Evolutionary conservation across 192 early-diverging fungal species (phyloP), one percentile per base, ranked within the genome.

Genomic region (Coemansia aciculifera): DNA sequence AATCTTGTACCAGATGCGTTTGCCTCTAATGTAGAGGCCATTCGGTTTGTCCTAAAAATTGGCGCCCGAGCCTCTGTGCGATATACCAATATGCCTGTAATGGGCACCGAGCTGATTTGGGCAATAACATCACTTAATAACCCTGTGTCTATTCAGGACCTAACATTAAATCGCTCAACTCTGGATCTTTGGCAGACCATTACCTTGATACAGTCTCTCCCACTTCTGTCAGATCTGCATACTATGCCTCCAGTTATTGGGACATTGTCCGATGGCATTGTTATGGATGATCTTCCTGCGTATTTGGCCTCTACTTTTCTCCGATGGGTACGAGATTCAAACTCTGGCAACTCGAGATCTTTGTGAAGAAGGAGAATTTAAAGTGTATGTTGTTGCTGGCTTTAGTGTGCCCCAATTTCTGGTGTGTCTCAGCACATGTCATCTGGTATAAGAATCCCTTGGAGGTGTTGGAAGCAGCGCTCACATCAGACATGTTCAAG

Each of bases 261-360:
- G 42, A 12, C 42, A 4, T 29, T 56, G 8, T 10, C 52, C 19
- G 8, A 23, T 32, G 52, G 27, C 52, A 21, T 27, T 15, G 29
- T 10, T 11, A 1, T 11, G 19, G 46, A 48, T 6, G 10, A 31
- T 5, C 24, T 56, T 12, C 29, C 27, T 2, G 24, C 23, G 6
- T 32, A 56, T 24, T 24, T 56, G 8, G 11, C 3, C 52, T 27
- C 52, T 9, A 17, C 5, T 4, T 31, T 12, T 5, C 27, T 5
- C 27, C 13, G 10, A 11, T 29, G 24, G 13, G 52, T 24, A 32
- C 12, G 29, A 7, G 27, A 31, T 29, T 56, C 52, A 23, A 11
- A 15, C 7, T 2, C 9, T 38, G 37, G 37, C 10, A 10, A 15
- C 73, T 43, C 89, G 40, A 5, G 4, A 13, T 9, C 40, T 15